phyloP scores from a whole-genome alignment of 73 alveolate species.

The Stentor roeselii region DNA sequence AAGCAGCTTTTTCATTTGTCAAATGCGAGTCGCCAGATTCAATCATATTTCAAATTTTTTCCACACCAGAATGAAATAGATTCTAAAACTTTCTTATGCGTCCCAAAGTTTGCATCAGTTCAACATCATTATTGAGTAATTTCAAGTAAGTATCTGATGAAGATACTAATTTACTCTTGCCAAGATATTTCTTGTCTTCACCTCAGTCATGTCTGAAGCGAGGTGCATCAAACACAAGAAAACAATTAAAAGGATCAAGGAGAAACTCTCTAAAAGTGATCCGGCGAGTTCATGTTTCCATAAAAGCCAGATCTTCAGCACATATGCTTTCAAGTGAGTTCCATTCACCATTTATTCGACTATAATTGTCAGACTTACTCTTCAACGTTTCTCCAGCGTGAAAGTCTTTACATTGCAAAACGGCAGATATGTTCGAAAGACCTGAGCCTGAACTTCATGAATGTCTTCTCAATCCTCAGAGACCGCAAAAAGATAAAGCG shows the following conservation, averaged over 20 bases:
- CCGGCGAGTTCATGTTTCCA: slow-evolving; percentile 71
- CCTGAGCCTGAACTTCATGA: background rate
- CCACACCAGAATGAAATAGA: slow-evolving; percentile 1
- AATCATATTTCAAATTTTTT: background rate
- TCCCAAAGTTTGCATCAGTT: background rate
- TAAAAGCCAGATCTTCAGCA: slow-evolving; percentile 70
- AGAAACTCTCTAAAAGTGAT: slow-evolving; percentile 62
- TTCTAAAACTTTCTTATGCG: background rate
- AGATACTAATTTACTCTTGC: background rate
- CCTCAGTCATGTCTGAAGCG: background rate
- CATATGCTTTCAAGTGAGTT: slow-evolving; percentile 61
- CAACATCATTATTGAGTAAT: background rate
- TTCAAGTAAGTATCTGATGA: background rate
- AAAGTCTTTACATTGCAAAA: background rate
- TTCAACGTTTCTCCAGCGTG: background rate
- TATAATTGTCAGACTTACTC: background rate
- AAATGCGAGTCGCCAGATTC: background rate
- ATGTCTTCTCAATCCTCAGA: too few relatives aligned
- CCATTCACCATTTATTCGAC: background rate
- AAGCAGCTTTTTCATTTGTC: too few relatives aligned
- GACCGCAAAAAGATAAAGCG: background rate
- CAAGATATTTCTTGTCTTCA: background rate
- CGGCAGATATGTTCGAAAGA: background rate
- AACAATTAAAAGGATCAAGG: slow-evolving; percentile 58
- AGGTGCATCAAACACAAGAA: slow-evolving; percentile 23